Evolutionary conservation across 169 alveolate species (phyloP).

Genomic region (Plasmodium sp.): DNA sequence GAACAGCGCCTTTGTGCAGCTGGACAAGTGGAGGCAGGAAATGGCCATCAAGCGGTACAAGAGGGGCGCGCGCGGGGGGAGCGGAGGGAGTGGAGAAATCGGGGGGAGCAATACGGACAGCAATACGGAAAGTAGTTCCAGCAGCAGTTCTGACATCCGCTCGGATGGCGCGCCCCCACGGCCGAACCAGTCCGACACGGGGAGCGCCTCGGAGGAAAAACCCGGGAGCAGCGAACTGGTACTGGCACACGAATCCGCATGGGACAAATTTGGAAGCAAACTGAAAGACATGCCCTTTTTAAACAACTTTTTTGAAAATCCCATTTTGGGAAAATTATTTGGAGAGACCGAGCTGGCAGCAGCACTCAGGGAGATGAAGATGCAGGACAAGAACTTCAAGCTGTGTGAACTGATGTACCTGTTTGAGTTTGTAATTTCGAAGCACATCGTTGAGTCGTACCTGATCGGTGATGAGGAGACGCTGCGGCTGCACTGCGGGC

Average conservation of each 20-base stretch:
- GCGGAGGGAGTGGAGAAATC: conserved; percentile 9
- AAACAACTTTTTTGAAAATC: conserved; percentile 89
- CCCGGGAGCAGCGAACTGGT: conserved; percentile 76
- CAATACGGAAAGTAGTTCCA: background rate
- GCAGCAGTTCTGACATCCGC: background rate
- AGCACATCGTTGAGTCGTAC: conserved; percentile 89
- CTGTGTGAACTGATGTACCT: conserved; percentile 86
- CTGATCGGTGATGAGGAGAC: conserved; percentile 88
- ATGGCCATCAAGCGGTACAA: conserved; percentile 80
- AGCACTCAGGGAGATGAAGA: conserved; percentile 91
- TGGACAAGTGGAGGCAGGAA: conserved; percentile 81
- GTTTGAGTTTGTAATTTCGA: conserved; percentile 90
- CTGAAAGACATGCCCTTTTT: conserved; percentile 92
- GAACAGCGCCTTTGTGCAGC: conserved; percentile 28
- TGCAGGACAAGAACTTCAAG: conserved; percentile 88
- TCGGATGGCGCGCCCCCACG: background rate
- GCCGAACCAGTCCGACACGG: background rate
- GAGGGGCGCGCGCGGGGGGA: conserved; percentile 43
- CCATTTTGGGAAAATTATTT: conserved; percentile 86
- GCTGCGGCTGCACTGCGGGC: conserved; percentile 90
- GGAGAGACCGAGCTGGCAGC: conserved; percentile 90
- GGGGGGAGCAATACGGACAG: background rate
- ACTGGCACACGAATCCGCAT: conserved; percentile 84
- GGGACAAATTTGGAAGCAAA: conserved; percentile 90
- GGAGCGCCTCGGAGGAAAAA: background rate